Evolutionary conservation across 208 protist species (phyloP).

Genomic region (Balamuthia mandrillaris): DNA sequence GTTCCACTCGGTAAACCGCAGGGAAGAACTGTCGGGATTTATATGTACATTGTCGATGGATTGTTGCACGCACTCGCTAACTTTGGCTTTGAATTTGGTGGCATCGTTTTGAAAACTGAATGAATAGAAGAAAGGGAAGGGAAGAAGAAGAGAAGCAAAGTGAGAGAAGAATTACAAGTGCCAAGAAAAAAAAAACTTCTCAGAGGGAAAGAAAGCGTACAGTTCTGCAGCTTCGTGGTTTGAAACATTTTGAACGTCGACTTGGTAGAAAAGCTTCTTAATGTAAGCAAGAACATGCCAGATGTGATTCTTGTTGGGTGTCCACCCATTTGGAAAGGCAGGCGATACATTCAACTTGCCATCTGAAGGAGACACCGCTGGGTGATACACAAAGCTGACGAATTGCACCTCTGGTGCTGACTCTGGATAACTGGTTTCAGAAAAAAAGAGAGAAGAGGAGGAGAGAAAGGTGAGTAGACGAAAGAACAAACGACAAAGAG

Average conservation of each 20-base stretch:
- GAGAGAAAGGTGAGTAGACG: too few species aligned
- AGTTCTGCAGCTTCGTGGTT: not conserved
- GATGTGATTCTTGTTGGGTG: not conserved
- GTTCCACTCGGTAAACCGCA: not conserved
- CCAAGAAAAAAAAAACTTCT: too few species aligned
- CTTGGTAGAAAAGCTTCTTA: not conserved
- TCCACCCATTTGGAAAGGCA: not conserved
- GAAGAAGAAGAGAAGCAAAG: too few species aligned
- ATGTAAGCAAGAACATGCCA: not conserved
- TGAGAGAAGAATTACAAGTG: too few species aligned
- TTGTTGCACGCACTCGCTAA: not conserved
- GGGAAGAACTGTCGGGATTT: not conserved
- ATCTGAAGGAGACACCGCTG: not conserved
- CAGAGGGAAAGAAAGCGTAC: not conserved
- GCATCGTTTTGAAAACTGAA: too few species aligned
- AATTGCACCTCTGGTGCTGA: not conserved
- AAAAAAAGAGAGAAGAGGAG: not conserved
- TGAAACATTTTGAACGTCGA: not conserved
- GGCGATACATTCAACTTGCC: not conserved
- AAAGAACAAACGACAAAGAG: not conserved
- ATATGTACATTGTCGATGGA: not conserved
- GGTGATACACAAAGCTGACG: not conserved
- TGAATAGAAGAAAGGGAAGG: too few species aligned
- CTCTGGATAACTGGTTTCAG: not conserved
- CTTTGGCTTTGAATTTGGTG: not conserved